Base-by-base conservation (phyloP, 2,329 filamentous ascomycete species). In the Alternaria metachromatica region DNA sequence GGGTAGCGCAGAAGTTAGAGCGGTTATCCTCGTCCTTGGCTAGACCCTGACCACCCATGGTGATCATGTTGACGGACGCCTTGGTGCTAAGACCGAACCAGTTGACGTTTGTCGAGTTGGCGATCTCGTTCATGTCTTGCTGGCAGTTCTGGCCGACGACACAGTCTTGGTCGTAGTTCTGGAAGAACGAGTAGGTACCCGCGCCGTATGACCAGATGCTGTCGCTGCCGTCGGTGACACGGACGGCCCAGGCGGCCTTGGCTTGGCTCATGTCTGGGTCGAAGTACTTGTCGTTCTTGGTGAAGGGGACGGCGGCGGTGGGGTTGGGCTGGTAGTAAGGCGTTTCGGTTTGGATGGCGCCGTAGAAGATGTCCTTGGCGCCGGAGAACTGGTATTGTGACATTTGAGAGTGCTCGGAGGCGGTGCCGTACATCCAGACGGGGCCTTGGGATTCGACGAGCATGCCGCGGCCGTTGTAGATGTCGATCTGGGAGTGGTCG, bases 391-490 rank as follows among this genome's bases (percentile, higher is more conserved):
- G 87, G 76, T 92, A 92, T 76, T 92, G 88, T 83, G 92, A 93
- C n/a, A 91, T 79, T 2, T 86, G 83, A 53, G 85, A 85, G 77
- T 92, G 90, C 80, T 93, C 90, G 0, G 87, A 86, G 0, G 87
- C 84, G 1, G 89, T 89, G 9, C 88, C 90, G 53, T 86, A 88
- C 21, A 96, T 81, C 94, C 94, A 97, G 56, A 90, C 88, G 8
- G 91, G 88, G 7, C 91, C 90, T 76, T 91, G 85, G 53, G 85
- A 92, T 82, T 97, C 92, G 71, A 97, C 88, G 37, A 90, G 86
- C 69, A 97, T 87, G 72, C 93, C 94, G 66, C 94, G 92, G 51
- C 93, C 93, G 78, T 92, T 96, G 87, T 91, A 97, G 75, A 97
- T 89, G 77, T 90, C 90, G 79, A 96, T 91, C 80, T 96, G 92